Evolutionary conservation across 1,284 basidiomycete species (phyloP).

Genomic region (Phenoliferia sp.): DNA sequence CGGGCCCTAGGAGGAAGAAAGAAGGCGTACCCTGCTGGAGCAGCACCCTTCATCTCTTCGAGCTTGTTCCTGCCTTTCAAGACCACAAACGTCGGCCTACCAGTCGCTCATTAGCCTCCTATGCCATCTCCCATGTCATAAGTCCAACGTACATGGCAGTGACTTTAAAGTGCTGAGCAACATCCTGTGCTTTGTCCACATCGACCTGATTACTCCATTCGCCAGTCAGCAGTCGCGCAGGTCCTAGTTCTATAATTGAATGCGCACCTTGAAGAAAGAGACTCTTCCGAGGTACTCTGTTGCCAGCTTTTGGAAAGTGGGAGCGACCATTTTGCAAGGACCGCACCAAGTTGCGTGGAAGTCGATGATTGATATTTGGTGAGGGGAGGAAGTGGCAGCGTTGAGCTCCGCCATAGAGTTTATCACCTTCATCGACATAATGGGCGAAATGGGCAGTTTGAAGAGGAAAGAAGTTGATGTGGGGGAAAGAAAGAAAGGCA

Average conservation of each 20-base stretch:
- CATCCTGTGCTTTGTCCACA: constrained; percentile 30
- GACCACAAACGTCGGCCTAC: constrained; percentile 27
- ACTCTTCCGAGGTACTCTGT: constrained; percentile 15
- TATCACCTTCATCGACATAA: constrained; percentile 1
- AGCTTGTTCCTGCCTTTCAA: constrained; percentile 16
- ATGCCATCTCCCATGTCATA: no score
- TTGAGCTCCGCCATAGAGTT: not conserved
- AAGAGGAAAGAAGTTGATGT: not conserved
- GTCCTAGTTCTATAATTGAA: not conserved
- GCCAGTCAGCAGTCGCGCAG: not conserved
- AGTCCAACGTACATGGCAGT: constrained; percentile 19
- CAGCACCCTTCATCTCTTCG: constrained; percentile 34
- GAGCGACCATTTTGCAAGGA: constrained; percentile 20
- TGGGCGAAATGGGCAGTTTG: not conserved
- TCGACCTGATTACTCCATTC: constrained; percentile 6
- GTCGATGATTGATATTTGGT: constrained; percentile 19
- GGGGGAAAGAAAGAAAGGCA: not conserved
- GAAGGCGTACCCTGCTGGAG: constrained; percentile 18
- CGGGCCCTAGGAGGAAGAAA: no score
- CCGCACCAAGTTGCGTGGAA: constrained; percentile 24
- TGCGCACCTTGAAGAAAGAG: constrained; percentile 32
- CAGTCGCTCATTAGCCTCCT: no score
- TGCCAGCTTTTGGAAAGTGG: constrained; percentile 25
- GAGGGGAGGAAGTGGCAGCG: not conserved
- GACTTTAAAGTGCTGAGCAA: constrained; percentile 27